Evolutionary conservation across 75 land plant genomes (phyloP), one percentile per base, ranked within the genome.

Genomic region (Pinus taeda): DNA sequence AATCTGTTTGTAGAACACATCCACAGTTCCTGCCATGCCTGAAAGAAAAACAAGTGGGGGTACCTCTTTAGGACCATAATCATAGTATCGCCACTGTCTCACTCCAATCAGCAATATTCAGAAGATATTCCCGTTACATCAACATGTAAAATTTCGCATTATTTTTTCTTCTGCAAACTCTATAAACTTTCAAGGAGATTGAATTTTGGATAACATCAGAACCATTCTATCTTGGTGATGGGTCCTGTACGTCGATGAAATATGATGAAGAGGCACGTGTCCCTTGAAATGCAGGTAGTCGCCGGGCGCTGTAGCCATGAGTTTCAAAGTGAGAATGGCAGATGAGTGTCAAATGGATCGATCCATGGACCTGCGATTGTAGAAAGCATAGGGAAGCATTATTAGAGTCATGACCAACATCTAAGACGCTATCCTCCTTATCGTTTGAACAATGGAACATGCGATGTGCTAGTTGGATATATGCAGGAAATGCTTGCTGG

Each of bases 221-320:
- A 9, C 29, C 3, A n/a, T n/a, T n/a, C n/a, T n/a, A n/a, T n/a
- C n/a, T n/a, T n/a, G n/a, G n/a, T n/a, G n/a, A n/a, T n/a, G n/a
- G n/a, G n/a, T n/a, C n/a, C n/a, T n/a, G n/a, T n/a, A n/a, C n/a
- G n/a, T n/a, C n/a, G n/a, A n/a, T n/a, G 92, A 90, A 81, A 93
- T 89, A 83, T 86, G 88, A 78, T 91, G 92, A 75, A 96, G 93
- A 56, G 99, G 97, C 37, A 96, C 99, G 57, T 87, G 94, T 36
- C 93, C 93, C 88, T 93, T 93, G 88, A 96, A 96, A 82, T 93
- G 83, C 80, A 86, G 72, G 87, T 85, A 96, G 74, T 93, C 99
- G 18, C 99, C 99, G 18, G 99, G 92, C 57, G 82, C 87, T 75
- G 93, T 56, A 57, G 60, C 73, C 81, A 78, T 78, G 22, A 59